Evolutionary conservation across 139 green algal genomes (phyloP).

Genomic region (Klebsormidium nitens): DNA sequence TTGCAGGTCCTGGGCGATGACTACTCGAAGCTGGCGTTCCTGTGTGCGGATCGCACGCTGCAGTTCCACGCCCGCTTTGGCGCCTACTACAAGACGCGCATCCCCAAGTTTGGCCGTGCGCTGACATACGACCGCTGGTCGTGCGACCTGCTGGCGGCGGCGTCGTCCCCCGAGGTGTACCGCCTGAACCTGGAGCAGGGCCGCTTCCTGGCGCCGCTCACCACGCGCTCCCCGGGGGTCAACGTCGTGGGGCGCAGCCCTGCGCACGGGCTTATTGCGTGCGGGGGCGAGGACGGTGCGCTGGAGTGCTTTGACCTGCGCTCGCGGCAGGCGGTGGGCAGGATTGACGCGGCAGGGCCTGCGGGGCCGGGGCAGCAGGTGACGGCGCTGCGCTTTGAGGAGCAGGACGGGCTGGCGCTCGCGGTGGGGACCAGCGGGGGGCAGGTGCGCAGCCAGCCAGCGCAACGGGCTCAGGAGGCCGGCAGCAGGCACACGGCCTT

Average conservation of each 20-base stretch:
- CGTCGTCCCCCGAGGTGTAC: conserved; percentile 68
- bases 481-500: not conserved
- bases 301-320: conserved; percentile 93
- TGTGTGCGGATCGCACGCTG: conserved; percentile 82
- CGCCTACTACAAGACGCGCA: conserved; percentile 74
- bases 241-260: conserved; percentile 60
- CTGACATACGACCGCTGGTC: conserved; percentile 70
- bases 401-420: conserved; percentile 45
- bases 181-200: conserved; percentile 84
- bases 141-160: conserved; percentile 77
- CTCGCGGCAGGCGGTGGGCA: conserved; percentile 45
- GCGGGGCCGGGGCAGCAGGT: conserved; percentile 39
- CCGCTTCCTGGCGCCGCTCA: conserved; percentile 75
- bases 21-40: conserved; percentile 90
- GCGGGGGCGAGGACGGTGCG: conserved; percentile 68
- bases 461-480: not conserved
- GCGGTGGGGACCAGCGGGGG: conserved; percentile 79
- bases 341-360: conserved; percentile 44
- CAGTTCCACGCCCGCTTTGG: conserved; percentile 89
- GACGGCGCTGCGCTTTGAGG: conserved; percentile 71
- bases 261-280: conserved; percentile 69
- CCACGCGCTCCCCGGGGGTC: conserved; percentile 54
- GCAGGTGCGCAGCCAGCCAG: conserved; percentile 71
- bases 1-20: conserved; percentile 82
- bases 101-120: conserved; percentile 61